Evolutionary conservation across 352 stramenopile species (phyloP).

Genomic region (Vaucheria bursata): DNA sequence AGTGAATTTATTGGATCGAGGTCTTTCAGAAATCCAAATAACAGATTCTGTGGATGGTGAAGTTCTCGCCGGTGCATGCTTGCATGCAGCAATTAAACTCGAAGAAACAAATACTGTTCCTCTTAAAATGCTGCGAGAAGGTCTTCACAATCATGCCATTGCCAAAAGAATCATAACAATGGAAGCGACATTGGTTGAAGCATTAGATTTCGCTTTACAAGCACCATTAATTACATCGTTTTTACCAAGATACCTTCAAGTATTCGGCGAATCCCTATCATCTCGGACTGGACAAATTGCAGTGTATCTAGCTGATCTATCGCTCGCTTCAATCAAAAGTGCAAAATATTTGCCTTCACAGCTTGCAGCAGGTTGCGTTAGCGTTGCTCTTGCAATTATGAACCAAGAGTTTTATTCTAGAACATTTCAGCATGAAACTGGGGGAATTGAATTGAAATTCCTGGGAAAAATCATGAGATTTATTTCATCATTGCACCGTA

Average conservation of each 20-base stretch:
- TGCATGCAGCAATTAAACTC: slow-evolving; percentile 1
- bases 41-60: background rate
- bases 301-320: no score
- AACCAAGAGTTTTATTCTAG: no score
- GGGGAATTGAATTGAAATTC: no score
- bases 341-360: no score
- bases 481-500: no score
- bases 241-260: background rate
- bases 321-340: no score
- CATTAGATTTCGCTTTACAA: background rate
- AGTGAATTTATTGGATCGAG: background rate
- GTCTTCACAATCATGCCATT: background rate
- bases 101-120: background rate
- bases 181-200: background rate
- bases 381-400: no score
- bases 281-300: no score
- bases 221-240: background rate
- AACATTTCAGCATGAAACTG: no score
- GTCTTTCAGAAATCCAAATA: background rate
- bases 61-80: background rate
- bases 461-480: no score
- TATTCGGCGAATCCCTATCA: no score
- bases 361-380: no score
- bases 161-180: background rate
- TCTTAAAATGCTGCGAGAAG: background rate